Percentiles rank a stretch among this genome's conserved stretches.
Conservation (phyloP, 768 basidiomycete genomes). For the Russula griseocarnosa region DNA sequence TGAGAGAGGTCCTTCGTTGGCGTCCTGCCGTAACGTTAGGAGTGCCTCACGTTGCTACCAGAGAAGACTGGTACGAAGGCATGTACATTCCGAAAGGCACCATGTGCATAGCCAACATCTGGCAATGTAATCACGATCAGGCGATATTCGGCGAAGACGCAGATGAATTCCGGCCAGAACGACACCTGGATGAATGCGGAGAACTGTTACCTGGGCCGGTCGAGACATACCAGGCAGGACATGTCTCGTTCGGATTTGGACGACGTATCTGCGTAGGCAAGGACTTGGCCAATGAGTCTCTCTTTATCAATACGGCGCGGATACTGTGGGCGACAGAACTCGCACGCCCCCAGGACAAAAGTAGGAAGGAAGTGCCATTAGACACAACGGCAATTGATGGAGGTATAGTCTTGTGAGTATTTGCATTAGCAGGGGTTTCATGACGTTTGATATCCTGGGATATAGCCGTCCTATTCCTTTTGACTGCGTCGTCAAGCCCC, state of each 20-base stretch:
- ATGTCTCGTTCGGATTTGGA: conserved; percentile 25
- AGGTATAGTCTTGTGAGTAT: not conserved
- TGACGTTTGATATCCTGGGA: not conserved
- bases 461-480: conserved; percentile 24
- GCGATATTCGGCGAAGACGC: conserved; percentile 25
- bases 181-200: conserved; percentile 18
- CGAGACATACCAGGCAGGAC: conserved; percentile 15
- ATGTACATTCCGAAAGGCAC: conserved; percentile 37
- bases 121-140: conserved; percentile 13
- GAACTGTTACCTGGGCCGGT: not conserved
- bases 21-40: not conserved
- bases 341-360: conserved; percentile 8
- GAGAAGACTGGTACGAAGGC: conserved; percentile 34
- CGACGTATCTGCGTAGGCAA: conserved; percentile 27
- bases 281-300: conserved; percentile 20
- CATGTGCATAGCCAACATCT: conserved; percentile 33
- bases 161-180: conserved; percentile 26
- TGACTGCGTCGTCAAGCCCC: conserved; percentile 26
- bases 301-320: conserved; percentile 28
- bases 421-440: not conserved
- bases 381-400: not conserved
- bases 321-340: conserved; percentile 27
- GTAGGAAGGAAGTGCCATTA: conserved; percentile 14
- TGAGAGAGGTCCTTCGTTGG: conserved; percentile 24
- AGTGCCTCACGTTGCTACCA: conserved; percentile 9